A percentile compares a stretch with the other conserved stretches of the same genome.
phyloP scores from a whole-genome alignment of 2,329 filamentous ascomycete species.

The Septoria petroselini region DNA sequence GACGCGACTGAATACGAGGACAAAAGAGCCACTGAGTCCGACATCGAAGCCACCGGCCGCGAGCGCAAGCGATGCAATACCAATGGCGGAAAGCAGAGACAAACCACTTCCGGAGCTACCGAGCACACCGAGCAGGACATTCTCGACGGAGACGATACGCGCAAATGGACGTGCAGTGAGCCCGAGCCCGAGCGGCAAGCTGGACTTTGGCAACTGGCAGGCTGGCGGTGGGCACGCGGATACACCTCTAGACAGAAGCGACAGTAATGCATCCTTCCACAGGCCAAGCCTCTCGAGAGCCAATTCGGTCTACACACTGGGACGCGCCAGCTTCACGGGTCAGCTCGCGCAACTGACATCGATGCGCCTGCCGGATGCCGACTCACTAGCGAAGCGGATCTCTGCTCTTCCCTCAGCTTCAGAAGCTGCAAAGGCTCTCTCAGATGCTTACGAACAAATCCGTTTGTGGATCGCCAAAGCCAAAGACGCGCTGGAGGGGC shows the following conservation, averaged over 20 bases:
- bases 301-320: conserved; percentile 90
- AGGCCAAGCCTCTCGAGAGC: conserved; percentile 59
- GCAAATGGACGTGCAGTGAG: conserved; percentile 6
- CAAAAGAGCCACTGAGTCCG: conserved; percentile 35
- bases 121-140: conserved; percentile 18
- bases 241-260: conserved; percentile 40
- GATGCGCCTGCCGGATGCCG: conserved; percentile 81
- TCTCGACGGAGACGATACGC: conserved; percentile 5
- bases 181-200: conserved; percentile 10
- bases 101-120: conserved; percentile 19
- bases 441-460: conserved; percentile 88
- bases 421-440: conserved; percentile 76
- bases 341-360: conserved; percentile 91
- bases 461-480: conserved; percentile 91
- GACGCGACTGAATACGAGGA: conserved; percentile 44
- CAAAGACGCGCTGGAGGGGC: conserved; percentile 77
- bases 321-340: conserved; percentile 85
- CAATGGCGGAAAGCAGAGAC: conserved; percentile 14
- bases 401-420: conserved; percentile 79
- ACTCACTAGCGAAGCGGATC: conserved; percentile 77
- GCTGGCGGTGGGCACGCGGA: conserved; percentile 15
- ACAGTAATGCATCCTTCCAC: conserved; percentile 57
- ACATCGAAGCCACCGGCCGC: conserved; percentile 17
- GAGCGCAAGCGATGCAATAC: not conserved
- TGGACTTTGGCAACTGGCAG: conserved; percentile 17